Conservation (phyloP, 768 basidiomycete genomes). For the Sporobolomyces pararoseus region DNA sequence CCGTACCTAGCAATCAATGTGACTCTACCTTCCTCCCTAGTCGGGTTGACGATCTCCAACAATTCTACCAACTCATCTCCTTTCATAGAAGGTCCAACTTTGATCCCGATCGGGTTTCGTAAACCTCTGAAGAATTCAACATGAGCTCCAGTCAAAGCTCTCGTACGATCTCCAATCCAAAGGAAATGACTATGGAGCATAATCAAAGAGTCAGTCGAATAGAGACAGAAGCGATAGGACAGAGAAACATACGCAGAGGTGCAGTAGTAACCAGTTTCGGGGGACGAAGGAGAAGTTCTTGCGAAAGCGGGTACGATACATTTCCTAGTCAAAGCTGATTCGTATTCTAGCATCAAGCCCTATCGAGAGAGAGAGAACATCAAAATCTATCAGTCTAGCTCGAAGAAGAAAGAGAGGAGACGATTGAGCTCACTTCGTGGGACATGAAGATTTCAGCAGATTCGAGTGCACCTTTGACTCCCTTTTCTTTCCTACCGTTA, state of each 20-base stretch:
- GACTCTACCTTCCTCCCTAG: slow-evolving; percentile 73
- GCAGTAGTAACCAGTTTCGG: slow-evolving; percentile 34
- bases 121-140: slow-evolving; percentile 89
- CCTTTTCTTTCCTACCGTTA: slow-evolving; percentile 63
- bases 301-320: slow-evolving; percentile 36
- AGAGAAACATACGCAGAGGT: slow-evolving; percentile 20
- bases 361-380: slow-evolving; percentile 54
- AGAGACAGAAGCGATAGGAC: slow-evolving; percentile 47
- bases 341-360: slow-evolving; percentile 86
- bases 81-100: slow-evolving; percentile 85
- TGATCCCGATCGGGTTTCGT: slow-evolving; percentile 89
- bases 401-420: neutral
- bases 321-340: slow-evolving; percentile 77
- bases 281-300: neutral
- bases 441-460: slow-evolving; percentile 94
- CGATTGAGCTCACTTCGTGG: slow-evolving; percentile 48
- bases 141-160: slow-evolving; percentile 87
- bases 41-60: slow-evolving; percentile 79
- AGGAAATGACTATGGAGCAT: slow-evolving; percentile 55
- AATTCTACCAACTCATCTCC: slow-evolving; percentile 70
- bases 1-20: slow-evolving; percentile 93
- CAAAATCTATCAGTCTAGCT: neutral
- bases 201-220: neutral
- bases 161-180: slow-evolving; percentile 95
- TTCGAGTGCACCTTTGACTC: slow-evolving; percentile 67